Conservation (phyloP, 2,329 filamentous ascomycete species). For the Fusarium pilosicola region DNA sequence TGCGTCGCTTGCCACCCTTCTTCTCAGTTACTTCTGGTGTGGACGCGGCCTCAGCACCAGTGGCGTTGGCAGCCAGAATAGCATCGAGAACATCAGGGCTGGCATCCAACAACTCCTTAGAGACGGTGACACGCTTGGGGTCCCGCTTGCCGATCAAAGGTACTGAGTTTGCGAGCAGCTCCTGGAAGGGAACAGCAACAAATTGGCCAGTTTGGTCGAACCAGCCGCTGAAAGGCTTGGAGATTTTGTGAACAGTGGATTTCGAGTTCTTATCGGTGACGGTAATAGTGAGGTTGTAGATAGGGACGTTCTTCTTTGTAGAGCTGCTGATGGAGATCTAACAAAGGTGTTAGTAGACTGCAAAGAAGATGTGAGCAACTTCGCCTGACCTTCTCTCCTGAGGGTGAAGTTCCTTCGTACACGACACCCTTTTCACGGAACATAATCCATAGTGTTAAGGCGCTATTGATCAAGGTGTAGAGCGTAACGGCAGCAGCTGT, state of each 20-base stretch:
- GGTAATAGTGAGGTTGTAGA: constrained; percentile 79
- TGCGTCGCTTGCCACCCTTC: constrained; percentile 59
- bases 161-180: constrained; percentile 76
- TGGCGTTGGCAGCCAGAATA: constrained; percentile 51
- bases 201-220: constrained; percentile 80
- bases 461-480: constrained; percentile 82
- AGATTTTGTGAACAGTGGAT: constrained; percentile 62
- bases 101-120: constrained; percentile 52
- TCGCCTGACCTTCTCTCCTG: constrained; percentile 73
- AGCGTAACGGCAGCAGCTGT: constrained; percentile 80
- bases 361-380: constrained; percentile 11
- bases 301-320: constrained; percentile 81
- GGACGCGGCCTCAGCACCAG: constrained; percentile 42
- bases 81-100: constrained; percentile 62
- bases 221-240: constrained; percentile 76
- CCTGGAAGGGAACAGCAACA: constrained; percentile 79
- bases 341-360: constrained; percentile 20
- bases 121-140: constrained; percentile 62
- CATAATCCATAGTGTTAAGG: constrained; percentile 86
- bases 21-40: constrained; percentile 51
- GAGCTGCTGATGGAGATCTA: constrained; percentile 79
- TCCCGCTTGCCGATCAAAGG: constrained; percentile 74
- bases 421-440: constrained; percentile 82
- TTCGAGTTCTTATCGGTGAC: constrained; percentile 55
- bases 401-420: constrained; percentile 76